Base-by-base conservation (phyloP, 2,329 filamentous ascomycete species). In the Trichoderma pleuroti region DNA sequence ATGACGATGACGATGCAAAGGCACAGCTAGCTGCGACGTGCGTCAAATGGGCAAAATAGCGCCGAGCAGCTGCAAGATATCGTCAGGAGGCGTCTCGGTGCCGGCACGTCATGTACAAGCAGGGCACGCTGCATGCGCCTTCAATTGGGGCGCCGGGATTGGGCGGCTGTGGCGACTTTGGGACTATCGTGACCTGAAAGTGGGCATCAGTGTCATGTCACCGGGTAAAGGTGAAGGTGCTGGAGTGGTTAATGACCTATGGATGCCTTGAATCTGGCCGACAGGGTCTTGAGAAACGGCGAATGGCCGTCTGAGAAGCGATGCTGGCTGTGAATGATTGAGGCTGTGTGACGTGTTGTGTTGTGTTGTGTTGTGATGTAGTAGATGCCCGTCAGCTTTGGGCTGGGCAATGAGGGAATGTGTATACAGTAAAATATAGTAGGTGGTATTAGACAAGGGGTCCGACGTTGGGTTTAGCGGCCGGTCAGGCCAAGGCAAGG, bases 61-160 rank as follows among this genome's bases (percentile, higher is more conserved):
- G 62, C 62, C 49, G 36, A 64, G 10, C 10, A 56, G 60, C 32
- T 68, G 65, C 65, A 68, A 54, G 54, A 68, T 68, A 68, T 68
- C 65, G 65, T 68, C 65, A 60, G 65, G 36, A 59, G 65, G 65
- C 54, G 65, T 60, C 65, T 60, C 26, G 42, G 52, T 46, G 65
- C 65, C 54, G 65, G 65, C 34, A 68, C 54, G 54, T 68, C 54
- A 68, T 68, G 36, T 68, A 68, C 9, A 60, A 39, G 36, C 54
- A 34, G 52, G 52, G 49, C 64, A 42, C 52, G 26, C 42, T 54
- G 46, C 62, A 65, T 65, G 62, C 62, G 46, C 65, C 26, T 30
- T 68, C 36, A 60, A 68, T 68, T 68, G 65, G 54, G 8, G 26
- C 36, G 65, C 54, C 16, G 65, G 65, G 46, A 66, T 66, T 66